Evolutionary conservation across 129 eudicot species (phyloP), one percentile per base, ranked within the genome.

Genomic region (Arctium lappa): DNA sequence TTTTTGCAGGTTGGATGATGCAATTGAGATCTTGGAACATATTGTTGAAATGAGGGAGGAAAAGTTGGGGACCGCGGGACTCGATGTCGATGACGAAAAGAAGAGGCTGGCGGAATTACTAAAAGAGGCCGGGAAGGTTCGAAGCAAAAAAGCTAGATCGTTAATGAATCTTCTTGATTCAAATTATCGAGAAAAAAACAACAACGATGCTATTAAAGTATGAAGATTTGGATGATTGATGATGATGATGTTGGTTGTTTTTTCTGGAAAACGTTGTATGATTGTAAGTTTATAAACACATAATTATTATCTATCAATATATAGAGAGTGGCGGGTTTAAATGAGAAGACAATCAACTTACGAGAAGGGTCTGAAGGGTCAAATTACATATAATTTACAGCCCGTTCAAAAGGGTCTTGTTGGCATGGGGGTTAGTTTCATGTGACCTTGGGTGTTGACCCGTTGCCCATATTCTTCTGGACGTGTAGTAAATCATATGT

Each of bases 41-140:
- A 50, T 84, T 73, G 87, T 84, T 74, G 87, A 80, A 75, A 74
- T 69, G 68, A 79, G 87, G 70, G 87, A 84, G 87, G 84, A 79
- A 48, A 84, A 84, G 80, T 76, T 84, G 0, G 87, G 87, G 80
- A 86, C 86, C 2, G 85, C 85, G 0, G 80, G 79, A 32, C 50
- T 63, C 8, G 77, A 84, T 69, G 87, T 84, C 72, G 87, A 84
- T 1, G 87, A 84, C 34, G 87, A 84, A 42, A 84, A 84, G 76
- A 84, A 74, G 12, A 81, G 87, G 31, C 70, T 84, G 60, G 80
- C 87, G 7, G 84, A 76, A 5, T 79, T 84, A 16, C 79, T 84
- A 46, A 79, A 79, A 65, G 87, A 79, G 72, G 84, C 84, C 8
- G 87, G 87, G 72, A 84, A 79, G 79, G 84, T 74, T 63, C 31